phyloP scores from a whole-genome alignment of 73 alveolate species.

The Paramecium sexaurelia region DNA sequence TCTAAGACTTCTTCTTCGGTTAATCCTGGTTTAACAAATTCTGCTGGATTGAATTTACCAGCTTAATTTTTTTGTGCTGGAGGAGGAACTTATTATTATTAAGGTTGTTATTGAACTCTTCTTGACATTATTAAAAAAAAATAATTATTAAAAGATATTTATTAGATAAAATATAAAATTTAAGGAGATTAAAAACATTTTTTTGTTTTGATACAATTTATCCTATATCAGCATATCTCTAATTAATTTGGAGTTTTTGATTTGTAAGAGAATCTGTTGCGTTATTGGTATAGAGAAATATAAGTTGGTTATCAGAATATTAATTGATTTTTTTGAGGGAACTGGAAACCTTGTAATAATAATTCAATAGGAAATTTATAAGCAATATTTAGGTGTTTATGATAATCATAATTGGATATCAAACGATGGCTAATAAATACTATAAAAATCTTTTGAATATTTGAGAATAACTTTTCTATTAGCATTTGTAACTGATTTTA shows the following conservation, averaged over 20 bases:
- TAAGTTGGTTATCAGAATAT: not conserved
- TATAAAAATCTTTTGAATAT: not conserved
- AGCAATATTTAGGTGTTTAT: not conserved
- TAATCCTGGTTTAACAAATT: conserved; percentile 78
- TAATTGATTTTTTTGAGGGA: not conserved
- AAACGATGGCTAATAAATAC: not conserved
- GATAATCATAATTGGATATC: not conserved
- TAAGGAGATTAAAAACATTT: conserved; percentile 1
- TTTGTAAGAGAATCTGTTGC: not conserved
- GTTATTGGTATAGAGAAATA: not conserved
- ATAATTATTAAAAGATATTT: not conserved
- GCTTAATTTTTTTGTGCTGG: not conserved
- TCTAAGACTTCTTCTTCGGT: conserved; percentile 93
- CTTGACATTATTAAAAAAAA: not conserved
- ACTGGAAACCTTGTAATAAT: not conserved
- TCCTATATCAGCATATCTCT: not conserved
- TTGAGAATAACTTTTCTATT: not conserved
- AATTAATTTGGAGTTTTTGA: not conserved
- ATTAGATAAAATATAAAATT: not conserved
- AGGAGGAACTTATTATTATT: not conserved
- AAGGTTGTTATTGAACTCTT: not conserved
- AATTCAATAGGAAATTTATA: not conserved
- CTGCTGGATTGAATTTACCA: conserved; percentile 46
- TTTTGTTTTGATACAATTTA: not conserved
- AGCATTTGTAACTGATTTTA: not conserved